These are phyloP conservation scores for Otatea glauca DNA, from an alignment of 176 grass and related monocot genomes.

Conservation along the genomic window DNA sequence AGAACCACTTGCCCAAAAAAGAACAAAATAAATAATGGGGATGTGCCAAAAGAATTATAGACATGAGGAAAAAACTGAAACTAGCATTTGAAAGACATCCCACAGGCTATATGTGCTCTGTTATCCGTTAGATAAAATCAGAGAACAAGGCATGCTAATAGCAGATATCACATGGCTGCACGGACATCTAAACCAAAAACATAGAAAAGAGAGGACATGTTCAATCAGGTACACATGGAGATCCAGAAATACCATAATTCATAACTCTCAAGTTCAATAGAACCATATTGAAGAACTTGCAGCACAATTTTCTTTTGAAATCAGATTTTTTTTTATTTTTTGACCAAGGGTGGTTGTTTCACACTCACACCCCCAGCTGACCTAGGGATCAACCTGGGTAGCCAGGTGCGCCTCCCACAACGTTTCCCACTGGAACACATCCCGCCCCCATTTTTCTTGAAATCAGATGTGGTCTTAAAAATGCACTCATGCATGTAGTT, in stretches of 20 bases:
- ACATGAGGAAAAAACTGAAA: conserved; percentile 2
- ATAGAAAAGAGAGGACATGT: background rate
- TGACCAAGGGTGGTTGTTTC: background rate
- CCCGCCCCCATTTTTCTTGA: background rate
- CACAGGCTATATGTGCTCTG: background rate
- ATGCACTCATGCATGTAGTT: background rate
- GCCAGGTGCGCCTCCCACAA: background rate
- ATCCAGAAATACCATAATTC: background rate
- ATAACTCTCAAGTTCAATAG: background rate
- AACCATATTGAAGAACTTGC: background rate
- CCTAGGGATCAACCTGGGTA: background rate
- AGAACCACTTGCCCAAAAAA: background rate
- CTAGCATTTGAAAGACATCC: background rate
- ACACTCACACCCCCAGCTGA: background rate
- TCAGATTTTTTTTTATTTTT: background rate
- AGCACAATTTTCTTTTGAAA: background rate
- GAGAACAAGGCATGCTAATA: conserved; percentile 16
- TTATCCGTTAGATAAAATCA: conserved; percentile 10
- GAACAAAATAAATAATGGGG: background rate
- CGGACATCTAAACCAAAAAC: background rate
- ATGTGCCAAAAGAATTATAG: background rate
- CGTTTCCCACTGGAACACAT: background rate
- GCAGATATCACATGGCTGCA: background rate
- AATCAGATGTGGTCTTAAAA: background rate
- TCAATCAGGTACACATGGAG: background rate